Evolutionary conservation across 352 stramenopile species (phyloP), one percentile per base, ranked within the genome.

Genomic region (Poterioochromonas sp.): DNA sequence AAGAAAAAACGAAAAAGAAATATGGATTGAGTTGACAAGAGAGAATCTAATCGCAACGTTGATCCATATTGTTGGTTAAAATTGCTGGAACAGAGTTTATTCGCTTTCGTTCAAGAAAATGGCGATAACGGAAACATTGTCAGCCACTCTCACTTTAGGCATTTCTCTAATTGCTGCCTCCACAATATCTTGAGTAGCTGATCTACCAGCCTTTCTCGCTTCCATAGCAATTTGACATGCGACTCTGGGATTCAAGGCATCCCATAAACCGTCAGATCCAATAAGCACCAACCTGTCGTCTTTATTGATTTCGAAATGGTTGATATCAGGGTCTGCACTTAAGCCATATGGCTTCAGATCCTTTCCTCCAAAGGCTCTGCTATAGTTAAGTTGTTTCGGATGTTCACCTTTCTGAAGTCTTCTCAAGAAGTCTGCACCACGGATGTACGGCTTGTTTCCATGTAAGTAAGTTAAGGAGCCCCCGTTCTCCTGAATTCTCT

Each of bases 381-480:
- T 18, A 44, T 98, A 98, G 40, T 95, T 95, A 32, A 99, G 86
- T 37, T 95, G 94, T 2, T 95, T 95, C 40, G 98, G 93, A 85
- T 99, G 93, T 91, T 97, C 97, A 85, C 98, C 90, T 18, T 90
- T 92, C 35, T 98, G 2, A 39, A 83, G 78, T 41, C 76, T 43
- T 20, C 40, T n/a, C 3, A 77, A 41, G 35, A 82, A 82, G 70
- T 82, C 79, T 15, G 40, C 79, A 40, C 79, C 79, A 29, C 79
- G 76, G 20, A 81, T 81, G 76, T 81, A 81, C 34, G 78, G 74
- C 43, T 81, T 81, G n/a, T n/a, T n/a, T n/a, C 78, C 78, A 76
- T 81, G 78, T 26, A 81, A 53, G 49, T 74, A 81, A 35, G 53
- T 41, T 1, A 81, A 70, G 32, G 1, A 39, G 2, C 78, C 78